A percentile compares a stretch with the other conserved stretches of the same genome.
phyloP scores from a whole-genome alignment of 345 rosid species.

The Dipteronia sinensis region DNA sequence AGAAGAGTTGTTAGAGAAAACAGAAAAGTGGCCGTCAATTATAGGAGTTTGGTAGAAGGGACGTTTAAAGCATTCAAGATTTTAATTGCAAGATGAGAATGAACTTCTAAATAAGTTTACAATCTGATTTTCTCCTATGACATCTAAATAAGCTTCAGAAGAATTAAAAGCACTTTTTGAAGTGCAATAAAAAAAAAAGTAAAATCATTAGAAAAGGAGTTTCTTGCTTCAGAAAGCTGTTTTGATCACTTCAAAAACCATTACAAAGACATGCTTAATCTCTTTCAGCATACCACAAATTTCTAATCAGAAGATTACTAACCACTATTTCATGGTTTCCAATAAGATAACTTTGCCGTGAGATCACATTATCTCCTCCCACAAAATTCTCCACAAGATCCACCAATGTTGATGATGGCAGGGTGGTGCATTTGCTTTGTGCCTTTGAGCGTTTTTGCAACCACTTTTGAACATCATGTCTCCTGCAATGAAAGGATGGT shows the following conservation, averaged over 20 bases:
- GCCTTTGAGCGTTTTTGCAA: constrained; percentile 43
- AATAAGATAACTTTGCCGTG: constrained; percentile 38
- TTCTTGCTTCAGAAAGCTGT: not conserved
- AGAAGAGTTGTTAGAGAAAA: not conserved
- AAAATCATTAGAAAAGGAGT: not conserved
- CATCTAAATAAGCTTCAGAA: not conserved
- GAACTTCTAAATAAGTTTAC: not conserved
- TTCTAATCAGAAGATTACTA: constrained; percentile 25
- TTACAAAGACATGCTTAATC: not conserved
- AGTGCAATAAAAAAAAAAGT: not conserved
- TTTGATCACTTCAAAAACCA: not conserved
- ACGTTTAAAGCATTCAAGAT: not conserved
- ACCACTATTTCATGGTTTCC: constrained; percentile 52
- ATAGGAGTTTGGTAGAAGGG: not conserved
- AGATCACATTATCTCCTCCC: constrained; percentile 47
- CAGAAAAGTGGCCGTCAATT: not conserved
- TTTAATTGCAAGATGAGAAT: not conserved
- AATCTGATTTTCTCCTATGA: not conserved
- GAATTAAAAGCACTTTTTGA: not conserved
- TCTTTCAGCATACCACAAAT: constrained; percentile 16
- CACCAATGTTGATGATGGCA: constrained; percentile 35
- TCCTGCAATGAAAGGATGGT: constrained; percentile 33
- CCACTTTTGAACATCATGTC: constrained; percentile 52
- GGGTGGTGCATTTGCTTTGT: constrained; percentile 30
- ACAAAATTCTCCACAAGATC: constrained; percentile 46